Percentiles rank a stretch among this genome's conserved stretches.
Evolutionary conservation across 257 asterid genomes (phyloP).

Genomic region (Lithospermum erythrorhizon): DNA sequence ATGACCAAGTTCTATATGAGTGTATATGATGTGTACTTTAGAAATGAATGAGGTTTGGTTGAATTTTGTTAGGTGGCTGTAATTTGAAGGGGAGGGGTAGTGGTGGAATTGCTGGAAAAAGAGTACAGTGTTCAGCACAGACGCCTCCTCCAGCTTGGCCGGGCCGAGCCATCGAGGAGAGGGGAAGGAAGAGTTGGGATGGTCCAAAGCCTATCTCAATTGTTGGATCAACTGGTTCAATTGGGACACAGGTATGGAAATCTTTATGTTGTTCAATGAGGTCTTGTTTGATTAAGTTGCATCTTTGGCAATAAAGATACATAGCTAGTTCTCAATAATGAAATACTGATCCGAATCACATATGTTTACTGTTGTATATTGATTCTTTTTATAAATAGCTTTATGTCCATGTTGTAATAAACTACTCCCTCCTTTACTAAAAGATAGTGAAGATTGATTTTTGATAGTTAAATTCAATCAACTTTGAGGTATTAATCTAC

Average conservation of each 20-base stretch:
- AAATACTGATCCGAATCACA: too few species aligned
- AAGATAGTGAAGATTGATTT: too few species aligned
- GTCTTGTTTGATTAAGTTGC: too few species aligned
- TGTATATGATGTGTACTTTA: slow-evolving; percentile 9
- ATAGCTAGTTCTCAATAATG: too few species aligned
- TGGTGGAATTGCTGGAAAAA: slow-evolving; percentile 33
- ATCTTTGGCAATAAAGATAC: too few species aligned
- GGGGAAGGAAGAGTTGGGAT: slow-evolving; percentile 61
- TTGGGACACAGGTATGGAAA: slow-evolving; percentile 82
- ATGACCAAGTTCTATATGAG: background rate
- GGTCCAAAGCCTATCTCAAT: slow-evolving; percentile 94
- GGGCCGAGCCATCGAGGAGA: slow-evolving; percentile 67
- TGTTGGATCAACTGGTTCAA: slow-evolving; percentile 97
- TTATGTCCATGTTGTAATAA: too few species aligned
- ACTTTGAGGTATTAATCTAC: too few species aligned
- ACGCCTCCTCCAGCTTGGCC: slow-evolving; percentile 95
- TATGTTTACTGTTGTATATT: too few species aligned
- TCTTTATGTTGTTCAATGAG: background rate
- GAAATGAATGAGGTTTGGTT: slow-evolving; percentile 2
- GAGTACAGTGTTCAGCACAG: slow-evolving; percentile 60
- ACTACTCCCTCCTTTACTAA: too few species aligned
- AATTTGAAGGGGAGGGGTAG: slow-evolving; percentile 49
- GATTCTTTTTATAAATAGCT: too few species aligned
- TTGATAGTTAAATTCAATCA: too few species aligned
- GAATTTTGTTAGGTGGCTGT: slow-evolving; percentile 39